A percentile compares a stretch with the other conserved stretches of the same genome.
Conservation (phyloP, 2,329 filamentous ascomycete species). For the Lanzia echinophila region DNA sequence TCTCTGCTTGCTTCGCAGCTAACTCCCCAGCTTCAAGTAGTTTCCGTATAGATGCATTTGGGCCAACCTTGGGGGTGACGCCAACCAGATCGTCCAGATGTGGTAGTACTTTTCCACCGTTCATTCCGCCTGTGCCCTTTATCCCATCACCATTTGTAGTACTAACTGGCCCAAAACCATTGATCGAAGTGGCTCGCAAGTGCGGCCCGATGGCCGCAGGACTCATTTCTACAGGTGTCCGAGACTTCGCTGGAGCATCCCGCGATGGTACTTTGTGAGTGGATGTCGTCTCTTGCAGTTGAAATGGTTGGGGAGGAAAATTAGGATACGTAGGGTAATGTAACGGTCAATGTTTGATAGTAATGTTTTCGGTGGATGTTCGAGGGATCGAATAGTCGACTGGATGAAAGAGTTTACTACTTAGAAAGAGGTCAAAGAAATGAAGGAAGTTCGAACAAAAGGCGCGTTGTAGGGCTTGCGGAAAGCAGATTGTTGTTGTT, state of each 20-base stretch:
- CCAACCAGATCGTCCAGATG: constrained; percentile 39
- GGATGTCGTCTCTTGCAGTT: not conserved
- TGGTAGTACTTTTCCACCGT: constrained; percentile 27
- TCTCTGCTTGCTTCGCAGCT: constrained; percentile 53
- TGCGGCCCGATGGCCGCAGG: constrained; percentile 23
- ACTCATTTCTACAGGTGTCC: constrained; percentile 24
- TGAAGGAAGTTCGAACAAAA: not conserved
- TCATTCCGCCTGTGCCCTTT: constrained; percentile 18
- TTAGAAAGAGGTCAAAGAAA: not conserved
- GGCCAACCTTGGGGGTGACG: constrained; percentile 28
- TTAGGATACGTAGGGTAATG: not conserved
- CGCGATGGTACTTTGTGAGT: constrained; percentile 1
- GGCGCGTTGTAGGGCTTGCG: not conserved
- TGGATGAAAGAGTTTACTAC: not conserved
- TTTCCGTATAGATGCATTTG: constrained; percentile 42
- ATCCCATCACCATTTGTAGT: constrained; percentile 7
- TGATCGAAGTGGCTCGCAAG: constrained; percentile 19
- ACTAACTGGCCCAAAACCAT: constrained; percentile 21
- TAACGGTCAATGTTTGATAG: not conserved
- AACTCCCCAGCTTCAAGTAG: constrained; percentile 47
- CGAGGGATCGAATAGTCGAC: not conserved
- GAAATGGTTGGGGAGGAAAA: not conserved
- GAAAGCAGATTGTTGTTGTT: not conserved
- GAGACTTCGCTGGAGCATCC: constrained; percentile 16
- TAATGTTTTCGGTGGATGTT: not conserved